Evolutionary conservation across 352 stramenopile species (phyloP).

Genomic region (Phytophthora rubi): DNA sequence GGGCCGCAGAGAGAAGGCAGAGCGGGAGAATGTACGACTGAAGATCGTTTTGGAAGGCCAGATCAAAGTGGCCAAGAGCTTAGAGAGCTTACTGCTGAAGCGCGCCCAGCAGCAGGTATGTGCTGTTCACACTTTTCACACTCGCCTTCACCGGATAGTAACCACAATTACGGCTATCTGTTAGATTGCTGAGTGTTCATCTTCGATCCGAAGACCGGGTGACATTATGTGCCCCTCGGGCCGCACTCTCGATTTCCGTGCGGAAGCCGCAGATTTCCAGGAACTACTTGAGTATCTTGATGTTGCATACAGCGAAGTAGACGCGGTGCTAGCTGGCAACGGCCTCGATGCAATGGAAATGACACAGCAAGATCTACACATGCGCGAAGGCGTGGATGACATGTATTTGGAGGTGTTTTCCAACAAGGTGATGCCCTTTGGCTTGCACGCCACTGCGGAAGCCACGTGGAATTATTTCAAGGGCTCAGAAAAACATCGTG

Average conservation of each 20-base stretch:
- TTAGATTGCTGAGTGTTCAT: slow-evolving; percentile 16
- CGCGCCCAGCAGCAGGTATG: slow-evolving; percentile 27
- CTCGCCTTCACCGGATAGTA: background rate
- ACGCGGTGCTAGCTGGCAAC: slow-evolving; percentile 16
- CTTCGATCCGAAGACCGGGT: slow-evolving; percentile 9
- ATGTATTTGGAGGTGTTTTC: slow-evolving; percentile 25
- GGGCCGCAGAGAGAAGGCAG: slow-evolving; percentile 15
- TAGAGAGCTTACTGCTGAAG: slow-evolving; percentile 49
- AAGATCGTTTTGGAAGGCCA: slow-evolving; percentile 43
- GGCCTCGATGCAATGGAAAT: slow-evolving; percentile 10
- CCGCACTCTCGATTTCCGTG: slow-evolving; percentile 19
- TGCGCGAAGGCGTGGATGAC: slow-evolving; percentile 9
- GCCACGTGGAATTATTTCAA: slow-evolving; percentile 29
- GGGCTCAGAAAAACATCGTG: slow-evolving; percentile 23
- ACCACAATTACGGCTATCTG: background rate
- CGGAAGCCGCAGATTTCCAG: slow-evolving; percentile 25
- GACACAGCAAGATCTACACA: slow-evolving; percentile 15
- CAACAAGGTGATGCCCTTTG: slow-evolving; percentile 24
- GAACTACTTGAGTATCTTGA: slow-evolving; percentile 22
- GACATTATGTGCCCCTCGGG: slow-evolving; percentile 4
- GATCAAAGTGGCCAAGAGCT: slow-evolving; percentile 49
- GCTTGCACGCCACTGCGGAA: slow-evolving; percentile 4
- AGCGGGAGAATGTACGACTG: slow-evolving; percentile 42
- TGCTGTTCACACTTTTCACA: background rate
- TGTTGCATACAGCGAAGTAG: slow-evolving; percentile 5